Evolutionary conservation across 805 yeast genomes (phyloP), one percentile per base, ranked within the genome.

Genomic region (Wickerhamiella slavikovae): DNA sequence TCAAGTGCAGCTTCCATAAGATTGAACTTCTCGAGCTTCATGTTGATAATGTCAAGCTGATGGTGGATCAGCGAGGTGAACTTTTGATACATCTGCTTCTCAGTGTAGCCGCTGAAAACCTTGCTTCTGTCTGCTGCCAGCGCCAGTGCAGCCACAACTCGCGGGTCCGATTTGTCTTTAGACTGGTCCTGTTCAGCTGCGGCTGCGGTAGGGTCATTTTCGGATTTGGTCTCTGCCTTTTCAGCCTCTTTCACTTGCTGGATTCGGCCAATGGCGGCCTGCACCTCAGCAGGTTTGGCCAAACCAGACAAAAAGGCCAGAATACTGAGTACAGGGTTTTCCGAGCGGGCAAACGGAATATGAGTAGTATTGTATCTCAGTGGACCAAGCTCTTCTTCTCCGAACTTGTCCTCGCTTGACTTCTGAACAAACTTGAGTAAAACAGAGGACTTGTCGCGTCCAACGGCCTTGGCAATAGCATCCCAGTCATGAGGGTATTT

Each of bases 401-500:
- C 52, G 44, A 64, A 76, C 32, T 63, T 55, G 49, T 89, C 99
- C 52, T 89, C 96, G 40, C 89, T 82, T 18, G 98, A 96, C 43
- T 89, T 58, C 52, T 85, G 94, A 38, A 89, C 61, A 47, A 89
- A 89, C 48, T 78, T 79, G 32, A 75, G 53, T 37, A 89, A 66
- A 51, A 94, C 78, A 48, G 82, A 89, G 47, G 80, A 93, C 36
- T 76, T 74, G 12, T 77, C 57, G 45, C 92, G 76, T 1, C 83
- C 91, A 27, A 89, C 82, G 46, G 77, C 85, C 35, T 72, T 73
- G 23, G 91, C 67, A 41, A 85, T 71, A 36, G 71, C 71, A 39
- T 71, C 76, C 99, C 99, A 89, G 49, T 85, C 83, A 39, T 78
- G 75, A 30, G 76, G 80, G 53, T 59, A 78, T 82, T 89, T 76